These are phyloP conservation scores for Orbilia brochopaga DNA, from an alignment of 2,329 filamentous ascomycete genomes.

Conservation along the genomic window DNA sequence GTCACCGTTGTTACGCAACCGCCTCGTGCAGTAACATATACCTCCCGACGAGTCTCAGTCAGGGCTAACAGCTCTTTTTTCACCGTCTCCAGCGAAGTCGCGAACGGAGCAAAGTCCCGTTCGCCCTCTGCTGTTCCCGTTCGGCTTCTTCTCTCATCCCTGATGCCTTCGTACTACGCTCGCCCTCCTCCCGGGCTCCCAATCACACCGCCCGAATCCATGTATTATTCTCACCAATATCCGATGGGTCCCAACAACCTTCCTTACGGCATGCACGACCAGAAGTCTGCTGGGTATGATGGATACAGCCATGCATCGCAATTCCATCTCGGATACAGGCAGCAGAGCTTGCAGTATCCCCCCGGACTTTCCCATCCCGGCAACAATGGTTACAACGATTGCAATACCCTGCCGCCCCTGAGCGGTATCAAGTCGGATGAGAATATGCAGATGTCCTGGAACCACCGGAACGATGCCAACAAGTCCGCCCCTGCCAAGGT, in stretches of 20 bases:
- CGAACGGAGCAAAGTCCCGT: constrained; percentile 46
- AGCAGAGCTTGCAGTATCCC: constrained; percentile 49
- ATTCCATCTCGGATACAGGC: constrained; percentile 51
- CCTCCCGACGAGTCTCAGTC: constrained; percentile 13
- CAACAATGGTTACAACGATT: constrained; percentile 25
- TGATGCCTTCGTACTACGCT: constrained; percentile 51
- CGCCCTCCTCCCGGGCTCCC: constrained; percentile 48
- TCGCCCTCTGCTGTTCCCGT: constrained; percentile 53
- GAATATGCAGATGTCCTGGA: constrained; percentile 49
- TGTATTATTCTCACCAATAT: constrained; percentile 48
- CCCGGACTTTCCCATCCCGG: constrained; percentile 53
- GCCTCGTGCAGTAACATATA: constrained; percentile 10
- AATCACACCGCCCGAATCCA: constrained; percentile 46
- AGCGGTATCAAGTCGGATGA: constrained; percentile 40
- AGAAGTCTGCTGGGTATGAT: constrained; percentile 52
- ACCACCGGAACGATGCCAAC: constrained; percentile 51
- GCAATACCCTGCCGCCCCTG: constrained; percentile 44
- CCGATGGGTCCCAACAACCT: constrained; percentile 30
- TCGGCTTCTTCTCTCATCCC: constrained; percentile 51
- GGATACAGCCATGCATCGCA: constrained; percentile 51
- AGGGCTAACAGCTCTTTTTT: constrained; percentile 43
- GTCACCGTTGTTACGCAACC: constrained; percentile 11
- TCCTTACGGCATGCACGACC: constrained; percentile 46
- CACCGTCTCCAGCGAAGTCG: constrained; percentile 44
- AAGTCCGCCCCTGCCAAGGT: constrained; percentile 50